Conservation (phyloP, 78 protist genomes). For the Tieghemostelium lacteum region DNA sequence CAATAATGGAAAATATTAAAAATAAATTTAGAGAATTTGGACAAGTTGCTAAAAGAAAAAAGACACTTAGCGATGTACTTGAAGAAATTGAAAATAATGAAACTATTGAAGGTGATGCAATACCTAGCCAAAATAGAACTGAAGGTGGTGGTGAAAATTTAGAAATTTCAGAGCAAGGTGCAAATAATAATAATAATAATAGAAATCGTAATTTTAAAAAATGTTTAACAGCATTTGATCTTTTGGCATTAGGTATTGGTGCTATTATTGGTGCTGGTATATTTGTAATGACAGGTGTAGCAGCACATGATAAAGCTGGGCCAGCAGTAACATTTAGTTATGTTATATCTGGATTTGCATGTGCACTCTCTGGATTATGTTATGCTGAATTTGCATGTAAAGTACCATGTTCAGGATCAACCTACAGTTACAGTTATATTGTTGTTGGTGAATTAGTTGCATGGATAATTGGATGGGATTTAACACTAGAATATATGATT, state of each 20-base stretch:
- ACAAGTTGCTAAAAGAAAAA: conserved; percentile 27
- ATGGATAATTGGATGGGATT: conserved; percentile 78
- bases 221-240: conserved; percentile 54
- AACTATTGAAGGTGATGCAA: neutral
- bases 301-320: conserved; percentile 82
- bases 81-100: conserved; percentile 14
- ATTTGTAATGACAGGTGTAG: conserved; percentile 87
- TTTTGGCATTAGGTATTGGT: conserved; percentile 80
- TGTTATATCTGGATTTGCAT: conserved; percentile 53
- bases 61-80: neutral
- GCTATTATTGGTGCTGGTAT: conserved; percentile 87
- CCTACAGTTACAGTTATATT: conserved; percentile 62
- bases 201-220: conserved; percentile 5
- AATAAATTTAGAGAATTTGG: conserved; percentile 3
- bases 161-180: neutral
- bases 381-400: conserved; percentile 85
- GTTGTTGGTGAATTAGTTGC: conserved; percentile 80
- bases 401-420: conserved; percentile 73
- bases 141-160: neutral
- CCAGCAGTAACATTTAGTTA: conserved; percentile 78
- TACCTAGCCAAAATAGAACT: neutral
- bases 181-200: neutral
- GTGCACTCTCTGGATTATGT: conserved; percentile 66
- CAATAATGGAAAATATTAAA: conserved; percentile 8
- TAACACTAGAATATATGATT: conserved; percentile 79